Conservation (phyloP, 2,329 filamentous ascomycete species). For the Onygena corvina region DNA sequence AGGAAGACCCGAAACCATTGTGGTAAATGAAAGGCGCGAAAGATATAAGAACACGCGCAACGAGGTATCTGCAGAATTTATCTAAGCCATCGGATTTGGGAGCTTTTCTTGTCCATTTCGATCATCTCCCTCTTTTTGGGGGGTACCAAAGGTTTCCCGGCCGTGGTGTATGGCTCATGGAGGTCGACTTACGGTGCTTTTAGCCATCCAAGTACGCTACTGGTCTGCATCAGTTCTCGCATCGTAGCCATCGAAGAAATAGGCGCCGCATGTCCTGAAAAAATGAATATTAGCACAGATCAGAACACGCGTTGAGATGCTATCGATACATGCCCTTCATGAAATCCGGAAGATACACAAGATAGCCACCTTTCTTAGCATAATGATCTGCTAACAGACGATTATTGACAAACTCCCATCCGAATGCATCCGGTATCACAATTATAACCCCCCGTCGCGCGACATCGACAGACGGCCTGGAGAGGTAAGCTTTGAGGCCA, state of each 20-base stretch:
- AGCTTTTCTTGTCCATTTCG: too few species aligned
- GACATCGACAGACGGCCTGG: slow-evolving; percentile 27
- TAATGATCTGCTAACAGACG: slow-evolving; percentile 44
- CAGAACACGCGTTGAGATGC: slow-evolving; percentile 12
- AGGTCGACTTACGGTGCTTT: not conserved
- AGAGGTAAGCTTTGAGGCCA: slow-evolving; percentile 40
- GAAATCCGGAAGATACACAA: slow-evolving; percentile 47
- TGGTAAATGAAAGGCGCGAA: slow-evolving; percentile 19
- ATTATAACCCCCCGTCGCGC: slow-evolving; percentile 40
- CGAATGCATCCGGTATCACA: slow-evolving; percentile 46
- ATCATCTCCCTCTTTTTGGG: too few species aligned
- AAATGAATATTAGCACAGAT: slow-evolving; percentile 9
- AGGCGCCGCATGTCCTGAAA: slow-evolving; percentile 1
- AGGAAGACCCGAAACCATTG: slow-evolving; percentile 20
- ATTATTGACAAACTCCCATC: slow-evolving; percentile 44
- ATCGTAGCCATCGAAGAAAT: not conserved
- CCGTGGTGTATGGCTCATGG: too few species aligned
- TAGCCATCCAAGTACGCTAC: not conserved
- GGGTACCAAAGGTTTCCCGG: too few species aligned
- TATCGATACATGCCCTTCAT: slow-evolving; percentile 34
- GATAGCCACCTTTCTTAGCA: slow-evolving; percentile 40
- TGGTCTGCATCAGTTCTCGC: not conserved
- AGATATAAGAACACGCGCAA: not conserved
- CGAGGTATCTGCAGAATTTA: not conserved
- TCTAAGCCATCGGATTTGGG: too few species aligned